Base-by-base conservation (phyloP, 352 stramenopile species). In the Phytophthora niederhauseri region DNA sequence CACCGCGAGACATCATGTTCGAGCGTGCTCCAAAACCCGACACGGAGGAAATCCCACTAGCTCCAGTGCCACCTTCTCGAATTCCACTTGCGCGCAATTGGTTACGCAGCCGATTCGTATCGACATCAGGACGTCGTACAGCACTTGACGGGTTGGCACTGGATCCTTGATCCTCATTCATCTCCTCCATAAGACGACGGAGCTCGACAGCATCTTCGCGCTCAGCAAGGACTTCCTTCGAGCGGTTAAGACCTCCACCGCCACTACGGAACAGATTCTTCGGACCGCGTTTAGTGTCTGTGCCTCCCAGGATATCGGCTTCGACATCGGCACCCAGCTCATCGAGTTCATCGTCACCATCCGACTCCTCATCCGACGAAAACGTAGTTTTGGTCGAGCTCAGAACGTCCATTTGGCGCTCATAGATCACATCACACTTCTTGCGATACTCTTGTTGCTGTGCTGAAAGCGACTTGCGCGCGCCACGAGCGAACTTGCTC, bases 381-480 rank as follows among this genome's bases (percentile, higher is more conserved):
- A 94, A 93, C 0, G 82, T 78, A 12, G 78, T 83, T 56, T 80
- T 78, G 3, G 64, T 76, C 2, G 80, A 79, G 64, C 78, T 91
- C 30, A 95, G 63, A 15, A 94, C 86, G 68, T 94, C 80, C 77
- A 95, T 91, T 72, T 95, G 87, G 6, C 84, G 81, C 72, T 91
- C 80, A 67, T 95, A 95, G 52, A 93, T 92, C 59, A 88, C 82
- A 61, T 95, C 85, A 64, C 87, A 95, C 64, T 93, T 91, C 59
- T 90, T 90, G 15, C 83, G 85, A 55, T 95, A 95, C 59, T 93
- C 87, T 76, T 95, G 85, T 63, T 94, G 85, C 56, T 95, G 87
- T 8, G 84, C 85, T 17, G 84, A 93, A 43, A 94, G 72, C 17
- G 85, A 92, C 68, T 95, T 95, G 22, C 85, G 82, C 6, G 80